These are phyloP conservation scores for Tremella mesenterica DNA, from an alignment of 768 basidiomycete genomes.

Conservation along the genomic window DNA sequence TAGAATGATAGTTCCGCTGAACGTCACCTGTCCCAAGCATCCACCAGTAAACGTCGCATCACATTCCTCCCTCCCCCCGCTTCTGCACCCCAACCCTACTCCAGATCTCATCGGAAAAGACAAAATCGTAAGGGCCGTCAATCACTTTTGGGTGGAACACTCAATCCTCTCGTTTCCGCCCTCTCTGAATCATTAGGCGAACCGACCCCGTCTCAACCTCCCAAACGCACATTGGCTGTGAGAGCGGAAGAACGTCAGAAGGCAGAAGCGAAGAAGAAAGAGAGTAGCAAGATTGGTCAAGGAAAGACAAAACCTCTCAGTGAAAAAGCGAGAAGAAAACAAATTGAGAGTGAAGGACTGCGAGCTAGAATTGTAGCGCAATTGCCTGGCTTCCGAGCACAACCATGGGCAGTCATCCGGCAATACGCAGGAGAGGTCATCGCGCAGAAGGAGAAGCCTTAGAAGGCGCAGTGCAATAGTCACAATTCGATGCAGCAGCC, in stretches of 20 bases:
- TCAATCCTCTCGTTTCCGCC: constrained; percentile 13
- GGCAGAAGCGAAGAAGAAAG: constrained; percentile 9
- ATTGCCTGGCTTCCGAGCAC: constrained; percentile 36
- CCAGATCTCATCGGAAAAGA: constrained; percentile 27
- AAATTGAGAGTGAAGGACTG: constrained; percentile 20
- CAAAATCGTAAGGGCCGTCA: constrained; percentile 36
- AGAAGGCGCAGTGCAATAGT: too few species aligned
- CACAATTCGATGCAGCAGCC: too few species aligned
- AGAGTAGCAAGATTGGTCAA: constrained; percentile 28
- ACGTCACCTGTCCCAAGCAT: not conserved
- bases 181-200: constrained; percentile 6
- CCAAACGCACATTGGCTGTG: not conserved
- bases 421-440: constrained; percentile 38
- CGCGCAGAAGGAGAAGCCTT: constrained; percentile 6
- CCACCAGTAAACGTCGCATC: not conserved
- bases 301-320: constrained; percentile 38
- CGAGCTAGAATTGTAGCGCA: constrained; percentile 15
- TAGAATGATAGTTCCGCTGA: not conserved
- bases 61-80: constrained; percentile 3
- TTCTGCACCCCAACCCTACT: constrained; percentile 26
- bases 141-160: constrained; percentile 24
- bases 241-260: not conserved
- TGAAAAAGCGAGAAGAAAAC: constrained; percentile 34
- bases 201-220: not conserved
- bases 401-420: constrained; percentile 42